Evolutionary conservation across 306 rosid genomes (phyloP).

Genomic region (Trifolium repens): DNA sequence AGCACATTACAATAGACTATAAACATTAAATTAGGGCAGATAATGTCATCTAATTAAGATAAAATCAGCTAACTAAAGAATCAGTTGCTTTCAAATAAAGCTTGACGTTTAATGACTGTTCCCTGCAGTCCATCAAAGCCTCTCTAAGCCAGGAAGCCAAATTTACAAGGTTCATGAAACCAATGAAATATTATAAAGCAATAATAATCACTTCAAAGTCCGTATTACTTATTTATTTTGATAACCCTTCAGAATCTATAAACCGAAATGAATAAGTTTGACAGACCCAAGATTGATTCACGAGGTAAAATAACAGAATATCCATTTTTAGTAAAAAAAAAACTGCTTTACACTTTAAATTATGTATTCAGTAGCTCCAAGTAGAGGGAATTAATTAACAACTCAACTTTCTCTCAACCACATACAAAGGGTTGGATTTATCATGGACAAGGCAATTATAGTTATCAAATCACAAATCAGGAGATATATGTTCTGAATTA

Average conservation of each 20-base stretch:
- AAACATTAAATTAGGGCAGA: background rate
- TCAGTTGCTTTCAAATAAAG: slow-evolving; percentile 5
- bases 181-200: background rate
- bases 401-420: background rate
- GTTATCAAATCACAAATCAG: slow-evolving; percentile 4
- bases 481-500: background rate
- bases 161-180: background rate
- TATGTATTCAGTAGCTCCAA: slow-evolving; percentile 6
- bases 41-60: slow-evolving; percentile 12
- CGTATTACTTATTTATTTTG: background rate
- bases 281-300: background rate
- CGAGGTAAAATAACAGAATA: background rate
- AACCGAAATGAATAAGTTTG: background rate
- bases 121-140: slow-evolving; percentile 5
- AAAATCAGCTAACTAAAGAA: slow-evolving; percentile 14
- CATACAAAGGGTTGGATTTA: slow-evolving; percentile 15
- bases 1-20: slow-evolving; percentile 45
- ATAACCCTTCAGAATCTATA: background rate
- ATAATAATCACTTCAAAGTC: background rate
- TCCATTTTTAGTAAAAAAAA: background rate
- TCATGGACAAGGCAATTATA: slow-evolving; percentile 3
- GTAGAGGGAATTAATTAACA: background rate
- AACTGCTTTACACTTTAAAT: background rate
- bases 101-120: background rate
- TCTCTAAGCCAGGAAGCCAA: background rate